Percentiles rank a stretch among this genome's conserved stretches.
Conservation (phyloP, 345 rosid genomes). For the Eucalyptus urophylla region DNA sequence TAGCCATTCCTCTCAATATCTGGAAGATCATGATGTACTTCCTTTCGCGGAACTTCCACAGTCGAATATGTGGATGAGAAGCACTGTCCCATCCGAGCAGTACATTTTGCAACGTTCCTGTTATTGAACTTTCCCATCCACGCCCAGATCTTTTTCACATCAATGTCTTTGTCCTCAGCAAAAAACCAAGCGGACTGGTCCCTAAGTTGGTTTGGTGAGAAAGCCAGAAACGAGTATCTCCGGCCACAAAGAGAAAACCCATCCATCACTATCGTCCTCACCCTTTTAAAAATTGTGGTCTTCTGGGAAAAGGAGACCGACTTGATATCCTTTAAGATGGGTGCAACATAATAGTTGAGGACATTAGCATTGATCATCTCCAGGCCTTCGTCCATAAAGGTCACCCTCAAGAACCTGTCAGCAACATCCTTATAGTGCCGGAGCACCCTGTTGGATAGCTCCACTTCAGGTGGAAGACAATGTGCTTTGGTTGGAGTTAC, state of each 20-base stretch:
- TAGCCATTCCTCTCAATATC: constrained; percentile 49
- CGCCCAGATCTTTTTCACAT: constrained; percentile 20
- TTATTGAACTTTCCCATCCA: constrained; percentile 84
- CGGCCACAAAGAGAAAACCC: constrained; percentile 81
- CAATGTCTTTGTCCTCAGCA: constrained; percentile 44
- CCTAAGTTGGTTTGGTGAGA: constrained; percentile 87
- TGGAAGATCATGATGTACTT: constrained; percentile 34
- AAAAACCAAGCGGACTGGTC: constrained; percentile 94
- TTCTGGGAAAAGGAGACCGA: constrained; percentile 43
- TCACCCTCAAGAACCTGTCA: constrained; percentile 69
- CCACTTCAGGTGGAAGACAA: constrained; percentile 88
- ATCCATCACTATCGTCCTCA: constrained; percentile 38
- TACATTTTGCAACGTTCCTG: constrained; percentile 65
- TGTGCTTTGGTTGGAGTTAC: constrained; percentile 85
- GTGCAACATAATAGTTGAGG: constrained; percentile 7
- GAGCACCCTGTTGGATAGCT: constrained; percentile 85
- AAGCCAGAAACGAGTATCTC: constrained; percentile 71
- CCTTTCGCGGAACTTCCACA: constrained; percentile 44
- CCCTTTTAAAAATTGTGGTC: constrained; percentile 63
- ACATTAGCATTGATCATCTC: constrained; percentile 52
- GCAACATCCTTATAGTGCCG: constrained; percentile 49
- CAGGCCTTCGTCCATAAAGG: constrained; percentile 90
- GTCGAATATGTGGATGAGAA: constrained; percentile 92
- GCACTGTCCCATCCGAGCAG: constrained; percentile 92
- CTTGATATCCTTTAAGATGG: neutral